phyloP scores from a whole-genome alignment of 305 asterid species.

The Euphrasia arctica region DNA sequence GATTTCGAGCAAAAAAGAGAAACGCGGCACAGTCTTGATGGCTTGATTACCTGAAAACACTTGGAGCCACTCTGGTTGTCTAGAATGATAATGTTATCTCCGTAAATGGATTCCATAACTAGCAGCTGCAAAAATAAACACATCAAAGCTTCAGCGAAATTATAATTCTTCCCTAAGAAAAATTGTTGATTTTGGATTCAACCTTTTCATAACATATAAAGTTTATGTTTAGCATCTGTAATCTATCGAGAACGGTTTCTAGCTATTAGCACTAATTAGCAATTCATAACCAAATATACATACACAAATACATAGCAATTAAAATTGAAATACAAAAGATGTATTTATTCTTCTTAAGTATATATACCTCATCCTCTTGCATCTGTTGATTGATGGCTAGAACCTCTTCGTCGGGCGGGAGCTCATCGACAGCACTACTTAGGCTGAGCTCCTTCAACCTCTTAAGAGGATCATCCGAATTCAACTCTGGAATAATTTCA shows the following conservation, averaged over 20 bases:
- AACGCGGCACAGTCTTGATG: background rate
- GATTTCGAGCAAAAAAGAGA: background rate
- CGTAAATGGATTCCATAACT: constrained; percentile 82
- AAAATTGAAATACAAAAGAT: background rate
- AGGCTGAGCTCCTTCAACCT: constrained; percentile 53
- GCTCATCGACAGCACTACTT: constrained; percentile 39
- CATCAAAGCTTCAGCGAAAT: constrained; percentile 6
- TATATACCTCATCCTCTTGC: constrained; percentile 84
- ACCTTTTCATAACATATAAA: background rate
- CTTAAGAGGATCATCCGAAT: constrained; percentile 34
- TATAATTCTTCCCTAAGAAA: background rate
- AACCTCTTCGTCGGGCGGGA: constrained; percentile 45
- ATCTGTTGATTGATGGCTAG: constrained; percentile 58
- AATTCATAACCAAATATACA: background rate
- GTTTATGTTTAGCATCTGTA: background rate
- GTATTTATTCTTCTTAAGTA: background rate
- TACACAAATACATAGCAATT: background rate
- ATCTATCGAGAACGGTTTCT: background rate
- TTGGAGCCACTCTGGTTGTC: constrained; percentile 57
- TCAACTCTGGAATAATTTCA: constrained; percentile 20
- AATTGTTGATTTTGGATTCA: background rate
- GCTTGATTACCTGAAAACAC: constrained; percentile 60
- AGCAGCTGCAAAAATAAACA: constrained; percentile 53
- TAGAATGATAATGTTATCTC: constrained; percentile 54
- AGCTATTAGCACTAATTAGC: background rate